phyloP scores from a whole-genome alignment of 345 rosid species.

The Draba incana region DNA sequence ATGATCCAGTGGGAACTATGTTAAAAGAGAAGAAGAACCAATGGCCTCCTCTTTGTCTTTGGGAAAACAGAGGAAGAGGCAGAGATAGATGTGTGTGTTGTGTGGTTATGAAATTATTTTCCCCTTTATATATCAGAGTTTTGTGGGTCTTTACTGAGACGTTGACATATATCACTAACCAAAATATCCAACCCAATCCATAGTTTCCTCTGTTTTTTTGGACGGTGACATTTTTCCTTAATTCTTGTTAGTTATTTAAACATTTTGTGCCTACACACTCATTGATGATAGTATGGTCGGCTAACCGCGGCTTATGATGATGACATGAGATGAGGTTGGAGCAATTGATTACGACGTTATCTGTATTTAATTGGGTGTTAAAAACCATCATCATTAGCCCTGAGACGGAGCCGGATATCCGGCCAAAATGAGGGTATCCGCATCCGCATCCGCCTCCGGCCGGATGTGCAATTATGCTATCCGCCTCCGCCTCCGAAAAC shows the following conservation, averaged over 20 bases:
- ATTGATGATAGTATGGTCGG: constrained; percentile 35
- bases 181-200: constrained; percentile 29
- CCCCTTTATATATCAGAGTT: constrained; percentile 19
- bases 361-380: constrained; percentile 7
- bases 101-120: constrained; percentile 1
- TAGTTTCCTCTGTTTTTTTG: constrained; percentile 29
- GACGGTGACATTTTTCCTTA: constrained; percentile 34
- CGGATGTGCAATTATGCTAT: too few species aligned
- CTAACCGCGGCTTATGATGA: constrained; percentile 37
- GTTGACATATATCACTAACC: constrained; percentile 32
- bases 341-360: constrained; percentile 29
- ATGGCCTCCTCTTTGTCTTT: neutral
- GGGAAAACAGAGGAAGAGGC: constrained; percentile 21
- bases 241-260: constrained; percentile 3
- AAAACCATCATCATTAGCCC: too few species aligned
- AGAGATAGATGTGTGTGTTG: constrained; percentile 9
- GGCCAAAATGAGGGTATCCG: too few species aligned
- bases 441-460: too few species aligned
- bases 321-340: constrained; percentile 32
- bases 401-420: too few species aligned
- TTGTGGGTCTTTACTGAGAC: constrained; percentile 9
- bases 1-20: neutral
- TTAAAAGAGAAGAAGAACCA: constrained; percentile 15
- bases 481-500: too few species aligned
- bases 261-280: neutral